A percentile compares a stretch with the other conserved stretches of the same genome.
Conservation (phyloP, 208 protist species). For the Trypanosomatidae sp. region DNA sequence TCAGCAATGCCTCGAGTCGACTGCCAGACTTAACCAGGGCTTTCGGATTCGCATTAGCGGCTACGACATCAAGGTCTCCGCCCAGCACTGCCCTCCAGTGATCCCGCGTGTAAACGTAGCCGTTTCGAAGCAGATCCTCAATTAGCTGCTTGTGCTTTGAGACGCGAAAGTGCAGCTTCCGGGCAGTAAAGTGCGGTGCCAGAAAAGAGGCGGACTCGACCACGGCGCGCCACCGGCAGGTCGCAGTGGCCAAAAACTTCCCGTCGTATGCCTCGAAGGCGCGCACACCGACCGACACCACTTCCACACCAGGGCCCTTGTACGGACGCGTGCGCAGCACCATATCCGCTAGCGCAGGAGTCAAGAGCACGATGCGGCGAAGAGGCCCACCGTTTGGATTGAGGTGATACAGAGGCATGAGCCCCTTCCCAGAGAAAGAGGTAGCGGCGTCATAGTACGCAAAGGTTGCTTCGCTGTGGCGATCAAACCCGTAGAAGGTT, state of each 20-base stretch:
- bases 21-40: slow-evolving; percentile 41
- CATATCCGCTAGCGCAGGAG: slow-evolving; percentile 57
- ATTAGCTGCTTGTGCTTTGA: slow-evolving; percentile 43
- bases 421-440: slow-evolving; percentile 10
- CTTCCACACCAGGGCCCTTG: slow-evolving; percentile 91
- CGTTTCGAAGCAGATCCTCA: slow-evolving; percentile 61
- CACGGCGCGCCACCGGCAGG: slow-evolving; percentile 85
- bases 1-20: slow-evolving; percentile 32
- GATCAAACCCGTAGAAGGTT: slow-evolving; percentile 76
- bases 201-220: slow-evolving; percentile 82
- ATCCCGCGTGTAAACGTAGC: slow-evolving; percentile 71
- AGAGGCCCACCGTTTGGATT: slow-evolving; percentile 74
- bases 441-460: slow-evolving; percentile 31
- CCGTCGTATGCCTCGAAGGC: slow-evolving; percentile 87
- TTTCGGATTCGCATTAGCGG: slow-evolving; percentile 13
- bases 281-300: slow-evolving; percentile 78
- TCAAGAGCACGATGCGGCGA: slow-evolving; percentile 86
- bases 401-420: slow-evolving; percentile 87
- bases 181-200: slow-evolving; percentile 42
- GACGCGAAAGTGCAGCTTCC: slow-evolving; percentile 59
- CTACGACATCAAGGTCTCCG: slow-evolving; percentile 24
- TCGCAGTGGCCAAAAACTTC: slow-evolving; percentile 61
- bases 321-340: slow-evolving; percentile 75
- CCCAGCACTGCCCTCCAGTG: slow-evolving; percentile 66
- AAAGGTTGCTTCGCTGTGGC: slow-evolving; percentile 35